These are phyloP conservation scores for Linnemannia exigua DNA, from an alignment of 192 early-diverging fungal species.

Conservation along the genomic window DNA sequence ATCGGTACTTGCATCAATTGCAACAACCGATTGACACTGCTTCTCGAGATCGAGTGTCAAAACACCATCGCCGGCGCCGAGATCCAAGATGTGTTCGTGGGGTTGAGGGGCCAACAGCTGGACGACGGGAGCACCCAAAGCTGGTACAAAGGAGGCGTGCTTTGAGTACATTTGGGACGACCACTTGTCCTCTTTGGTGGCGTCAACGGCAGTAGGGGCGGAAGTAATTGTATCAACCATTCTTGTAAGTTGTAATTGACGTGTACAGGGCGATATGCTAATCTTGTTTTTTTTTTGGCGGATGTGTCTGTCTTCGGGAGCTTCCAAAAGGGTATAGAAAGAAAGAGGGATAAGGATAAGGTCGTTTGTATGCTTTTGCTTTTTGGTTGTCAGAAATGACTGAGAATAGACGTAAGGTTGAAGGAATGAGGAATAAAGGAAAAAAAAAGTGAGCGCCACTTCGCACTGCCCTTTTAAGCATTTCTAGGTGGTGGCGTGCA, in stretches of 20 bases:
- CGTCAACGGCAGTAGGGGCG: neutral
- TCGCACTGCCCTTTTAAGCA: neutral
- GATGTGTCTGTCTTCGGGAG: neutral
- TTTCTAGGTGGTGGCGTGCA: neutral
- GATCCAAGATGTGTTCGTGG: conserved; percentile 72
- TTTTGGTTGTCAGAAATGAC: neutral
- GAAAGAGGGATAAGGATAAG: neutral
- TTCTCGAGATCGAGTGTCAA: conserved; percentile 68
- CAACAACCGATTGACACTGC: conserved; percentile 65
- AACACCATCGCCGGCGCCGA: conserved; percentile 78
- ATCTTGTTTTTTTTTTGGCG: neutral
- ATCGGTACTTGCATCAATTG: conserved; percentile 67
- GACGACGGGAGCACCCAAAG: conserved; percentile 63
- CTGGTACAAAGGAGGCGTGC: conserved; percentile 71
- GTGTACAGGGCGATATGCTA: neutral
- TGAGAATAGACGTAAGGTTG: neutral
- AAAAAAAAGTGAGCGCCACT: neutral
- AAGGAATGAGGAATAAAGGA: neutral
- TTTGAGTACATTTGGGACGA: conserved; percentile 64
- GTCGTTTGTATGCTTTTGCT: neutral
- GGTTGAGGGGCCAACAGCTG: conserved; percentile 64
- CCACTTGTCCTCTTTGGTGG: conserved; percentile 58
- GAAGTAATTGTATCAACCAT: neutral
- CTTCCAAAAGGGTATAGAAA: neutral
- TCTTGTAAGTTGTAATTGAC: neutral